Percentiles rank a stretch among this genome's conserved stretches.
Conservation (phyloP, 78 protist species). For the Guillardia theta region DNA sequence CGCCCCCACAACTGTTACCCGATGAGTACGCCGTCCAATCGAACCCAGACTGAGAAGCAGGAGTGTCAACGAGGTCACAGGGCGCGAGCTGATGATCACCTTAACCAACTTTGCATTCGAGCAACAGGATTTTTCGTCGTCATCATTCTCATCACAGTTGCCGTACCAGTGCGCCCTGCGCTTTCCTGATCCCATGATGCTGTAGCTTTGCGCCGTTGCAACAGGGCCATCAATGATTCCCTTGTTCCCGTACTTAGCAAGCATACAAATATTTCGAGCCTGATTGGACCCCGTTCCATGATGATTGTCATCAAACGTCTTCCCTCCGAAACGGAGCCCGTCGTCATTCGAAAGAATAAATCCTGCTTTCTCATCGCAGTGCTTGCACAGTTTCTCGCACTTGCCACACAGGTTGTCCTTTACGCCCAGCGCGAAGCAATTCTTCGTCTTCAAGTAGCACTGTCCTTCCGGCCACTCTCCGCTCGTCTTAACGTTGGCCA, state of each 20-base stretch:
- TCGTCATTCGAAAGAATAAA: background rate
- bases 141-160: background rate
- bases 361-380: background rate
- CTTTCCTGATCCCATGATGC: background rate
- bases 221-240: background rate
- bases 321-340: background rate
- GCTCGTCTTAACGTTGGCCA: background rate
- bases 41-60: too few species aligned
- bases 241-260: constrained; percentile 4
- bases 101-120: background rate
- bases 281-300: background rate
- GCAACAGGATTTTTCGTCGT: background rate
- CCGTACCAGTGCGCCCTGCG: background rate
- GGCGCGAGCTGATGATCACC: too few species aligned
- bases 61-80: too few species aligned
- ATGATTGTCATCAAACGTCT: background rate
- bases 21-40: background rate
- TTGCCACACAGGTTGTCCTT: background rate
- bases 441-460: background rate
- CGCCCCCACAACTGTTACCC: background rate
- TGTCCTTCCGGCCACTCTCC: background rate
- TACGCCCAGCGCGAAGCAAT: background rate
- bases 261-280: background rate
- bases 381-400: background rate
- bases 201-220: background rate